Evolutionary conservation across 73 alveolate genomes (phyloP).

Genomic region (Halteria grandinella): DNA sequence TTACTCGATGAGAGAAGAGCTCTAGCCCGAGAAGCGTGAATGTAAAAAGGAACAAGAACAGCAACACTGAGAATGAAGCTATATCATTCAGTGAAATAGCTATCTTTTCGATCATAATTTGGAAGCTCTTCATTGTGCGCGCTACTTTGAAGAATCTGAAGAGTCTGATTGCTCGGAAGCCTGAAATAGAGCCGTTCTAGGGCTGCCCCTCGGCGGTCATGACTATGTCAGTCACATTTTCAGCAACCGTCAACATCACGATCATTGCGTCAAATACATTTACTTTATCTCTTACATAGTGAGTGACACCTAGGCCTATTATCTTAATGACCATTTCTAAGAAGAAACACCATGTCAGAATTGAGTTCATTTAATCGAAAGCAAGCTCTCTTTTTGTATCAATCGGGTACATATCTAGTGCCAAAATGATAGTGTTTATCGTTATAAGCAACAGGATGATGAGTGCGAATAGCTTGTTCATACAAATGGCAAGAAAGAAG

Average conservation of each 20-base stretch:
- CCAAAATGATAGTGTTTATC: conserved; percentile 54
- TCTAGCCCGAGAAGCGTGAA: conserved; percentile 53
- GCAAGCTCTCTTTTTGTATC: conserved; percentile 21
- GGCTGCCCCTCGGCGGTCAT: conserved; percentile 79
- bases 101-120: conserved; percentile 19
- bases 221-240: not conserved
- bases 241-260: conserved; percentile 60
- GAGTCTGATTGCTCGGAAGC: conserved; percentile 59
- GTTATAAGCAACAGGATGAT: conserved; percentile 58
- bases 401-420: conserved; percentile 66
- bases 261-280: conserved; percentile 72
- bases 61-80: conserved; percentile 23
- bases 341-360: conserved; percentile 39
- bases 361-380: conserved; percentile 3
- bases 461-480: not conserved
- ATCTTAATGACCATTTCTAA: conserved; percentile 63
- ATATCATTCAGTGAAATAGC: conserved; percentile 54
- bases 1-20: conserved; percentile 42
- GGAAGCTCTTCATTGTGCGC: conserved; percentile 24
- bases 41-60: conserved; percentile 44
- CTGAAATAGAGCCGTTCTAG: conserved; percentile 65
- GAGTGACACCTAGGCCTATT: conserved; percentile 48
- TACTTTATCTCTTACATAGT: conserved; percentile 48
- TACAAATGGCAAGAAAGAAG: too few species aligned
- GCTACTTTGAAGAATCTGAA: conserved; percentile 54